phyloP scores from a whole-genome alignment of 2,329 filamentous ascomycete species.

The Colletotrichum eleusines region DNA sequence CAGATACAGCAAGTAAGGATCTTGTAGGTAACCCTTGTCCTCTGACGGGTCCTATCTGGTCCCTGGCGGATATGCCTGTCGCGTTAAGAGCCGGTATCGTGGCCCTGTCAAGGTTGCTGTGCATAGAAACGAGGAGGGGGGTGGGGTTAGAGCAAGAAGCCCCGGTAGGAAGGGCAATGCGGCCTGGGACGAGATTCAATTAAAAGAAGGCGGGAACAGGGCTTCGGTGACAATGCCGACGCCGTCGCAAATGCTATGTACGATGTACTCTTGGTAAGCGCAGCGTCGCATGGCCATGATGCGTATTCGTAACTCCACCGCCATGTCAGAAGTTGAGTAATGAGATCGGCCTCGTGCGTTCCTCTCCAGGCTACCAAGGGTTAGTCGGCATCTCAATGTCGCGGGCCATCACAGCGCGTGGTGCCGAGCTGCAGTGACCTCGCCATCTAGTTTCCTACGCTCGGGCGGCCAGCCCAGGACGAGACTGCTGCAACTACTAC shows the following conservation, averaged over 20 bases:
- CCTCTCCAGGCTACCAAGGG: background rate
- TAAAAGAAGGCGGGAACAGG: conserved; percentile 13
- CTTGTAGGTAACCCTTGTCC: conserved; percentile 14
- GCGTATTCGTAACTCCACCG: conserved; percentile 29
- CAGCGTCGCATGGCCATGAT: conserved; percentile 17
- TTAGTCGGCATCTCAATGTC: background rate
- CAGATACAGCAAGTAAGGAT: too few relatives aligned
- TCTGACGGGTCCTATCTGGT: conserved; percentile 2
- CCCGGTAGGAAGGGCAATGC: background rate
- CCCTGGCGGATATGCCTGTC: conserved; percentile 28
- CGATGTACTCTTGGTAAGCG: background rate
- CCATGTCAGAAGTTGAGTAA: conserved; percentile 27
- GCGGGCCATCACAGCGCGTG: background rate
- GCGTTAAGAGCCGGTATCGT: conserved; percentile 22
- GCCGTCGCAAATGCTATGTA: conserved; percentile 2
- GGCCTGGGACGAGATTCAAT: background rate
- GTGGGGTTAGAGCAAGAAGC: background rate
- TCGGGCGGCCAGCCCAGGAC: background rate
- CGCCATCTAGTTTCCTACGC: background rate
- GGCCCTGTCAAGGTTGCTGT: conserved; percentile 18
- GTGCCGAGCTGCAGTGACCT: background rate
- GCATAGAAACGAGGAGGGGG: background rate
- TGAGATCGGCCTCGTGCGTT: conserved; percentile 32
- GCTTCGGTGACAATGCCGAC: conserved; percentile 4
- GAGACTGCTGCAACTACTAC: background rate